Percentiles rank a stretch among this genome's conserved stretches.
These are phyloP conservation scores for Xylaria sp. DNA, from an alignment of 2,329 filamentous ascomycete genomes.

Conservation along the genomic window DNA sequence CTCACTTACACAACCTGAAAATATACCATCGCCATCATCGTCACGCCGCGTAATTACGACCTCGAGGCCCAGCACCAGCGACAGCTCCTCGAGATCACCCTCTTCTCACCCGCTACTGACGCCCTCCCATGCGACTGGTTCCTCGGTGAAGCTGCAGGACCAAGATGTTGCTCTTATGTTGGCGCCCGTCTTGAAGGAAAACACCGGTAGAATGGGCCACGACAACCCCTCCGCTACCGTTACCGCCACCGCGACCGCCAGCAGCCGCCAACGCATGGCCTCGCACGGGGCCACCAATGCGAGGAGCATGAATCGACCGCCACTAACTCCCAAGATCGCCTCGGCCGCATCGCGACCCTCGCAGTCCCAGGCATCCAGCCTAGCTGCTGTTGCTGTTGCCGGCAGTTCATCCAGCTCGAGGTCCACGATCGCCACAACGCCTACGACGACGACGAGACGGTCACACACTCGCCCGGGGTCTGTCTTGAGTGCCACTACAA, in stretches of 20 bases:
- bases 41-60: not conserved
- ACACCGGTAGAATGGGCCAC: conserved; percentile 31
- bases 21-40: not conserved
- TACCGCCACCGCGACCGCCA: conserved; percentile 40
- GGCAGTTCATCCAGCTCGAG: conserved; percentile 15
- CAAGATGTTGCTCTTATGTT: conserved; percentile 37
- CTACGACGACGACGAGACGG: conserved; percentile 36
- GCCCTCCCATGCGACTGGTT: not conserved
- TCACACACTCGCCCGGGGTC: conserved; percentile 29
- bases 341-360: conserved; percentile 19
- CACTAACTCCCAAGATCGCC: conserved; percentile 53
- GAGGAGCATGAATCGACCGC: conserved; percentile 45
- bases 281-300: conserved; percentile 59
- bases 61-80: not conserved
- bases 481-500: conserved; percentile 28
- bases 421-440: conserved; percentile 17
- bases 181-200: conserved; percentile 29
- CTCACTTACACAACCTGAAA: not conserved
- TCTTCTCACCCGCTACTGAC: too few relatives aligned
- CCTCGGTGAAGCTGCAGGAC: conserved; percentile 29
- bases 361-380: conserved; percentile 26
- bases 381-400: conserved; percentile 3
- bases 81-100: not conserved
- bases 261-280: conserved; percentile 59
- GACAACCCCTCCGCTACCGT: conserved; percentile 38